Base-by-base conservation (phyloP, 1,284 basidiomycete genomes). In the Dichomitus squalens region DNA sequence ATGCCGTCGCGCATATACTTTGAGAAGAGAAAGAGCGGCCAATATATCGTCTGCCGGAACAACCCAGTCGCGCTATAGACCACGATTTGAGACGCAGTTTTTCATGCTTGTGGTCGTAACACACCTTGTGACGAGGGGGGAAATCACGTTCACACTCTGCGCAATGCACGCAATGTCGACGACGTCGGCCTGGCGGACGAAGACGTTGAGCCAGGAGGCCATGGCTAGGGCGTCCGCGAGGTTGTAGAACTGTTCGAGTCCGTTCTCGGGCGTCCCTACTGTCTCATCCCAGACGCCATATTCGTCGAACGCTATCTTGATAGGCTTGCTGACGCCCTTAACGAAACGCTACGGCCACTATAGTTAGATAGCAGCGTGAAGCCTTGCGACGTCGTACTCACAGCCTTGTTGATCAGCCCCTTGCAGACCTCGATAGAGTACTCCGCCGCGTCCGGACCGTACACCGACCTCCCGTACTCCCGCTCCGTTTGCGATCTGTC, bases 121-220 rank as follows among this genome's bases (percentile, higher is more conserved):
- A 18, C 33, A 66, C 63, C 64, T 66, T 14, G 64, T 67, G 34
- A 68, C 70, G 46, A 82, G 75, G 0, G 82, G 80, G 1, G 81
- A 82, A 41, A 83, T 83, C 41, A 83, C 81, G 61, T 84, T 83
- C 51, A 83, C 80, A 31, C 72, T 80, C 75, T 88, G 86, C 0
- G 86, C 85, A 46, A 87, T 79, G 65, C 85, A 87, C 0, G 85
- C 85, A 51, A 87, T 84, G 52, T 80, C 81, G 43, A 87, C 79
- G 25, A 84, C 74, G 63, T 84, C 80, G 7, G 80, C 79, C 56
- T 87, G 84, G 18, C 85, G 75, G 16, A 87, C 79, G 57, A 88
- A 83, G 12, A 86, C 77, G 67, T 87, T 85, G 59, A 88, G 70
- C 85, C 85, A 88, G 1, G 82, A 77, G 4, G 81, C 80, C 66